A percentile compares a stretch with the other conserved stretches of the same genome.
Conservation (phyloP, 306 rosid species). For the Adenanthera pavonina region DNA sequence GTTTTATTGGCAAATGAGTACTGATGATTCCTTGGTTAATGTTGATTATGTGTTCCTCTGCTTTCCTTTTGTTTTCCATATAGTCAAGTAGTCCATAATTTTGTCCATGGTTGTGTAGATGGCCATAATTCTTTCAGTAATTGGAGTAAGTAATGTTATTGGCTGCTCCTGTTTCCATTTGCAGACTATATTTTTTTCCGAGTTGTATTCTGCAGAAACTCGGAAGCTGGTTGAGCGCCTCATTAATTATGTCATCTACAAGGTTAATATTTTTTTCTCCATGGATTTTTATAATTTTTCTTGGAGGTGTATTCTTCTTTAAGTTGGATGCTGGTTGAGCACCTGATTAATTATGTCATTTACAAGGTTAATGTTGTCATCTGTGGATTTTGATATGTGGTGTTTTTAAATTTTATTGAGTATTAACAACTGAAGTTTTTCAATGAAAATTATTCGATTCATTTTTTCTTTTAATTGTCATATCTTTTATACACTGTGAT, state of each 20-base stretch:
- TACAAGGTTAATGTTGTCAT: conserved; percentile 67
- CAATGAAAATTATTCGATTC: conserved; percentile 3
- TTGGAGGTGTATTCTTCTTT: conserved; percentile 77
- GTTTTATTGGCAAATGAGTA: conserved; percentile 7
- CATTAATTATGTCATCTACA: conserved; percentile 85
- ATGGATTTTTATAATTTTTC: conserved; percentile 50
- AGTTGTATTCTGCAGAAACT: conserved; percentile 84
- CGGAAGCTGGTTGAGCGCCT: conserved; percentile 85
- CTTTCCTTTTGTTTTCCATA: not conserved
- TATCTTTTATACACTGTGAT: conserved; percentile 1
- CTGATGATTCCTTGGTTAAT: not conserved
- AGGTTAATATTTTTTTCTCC: conserved; percentile 57
- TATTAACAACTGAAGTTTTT: not conserved
- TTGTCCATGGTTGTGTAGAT: conserved; percentile 14
- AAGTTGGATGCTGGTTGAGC: conserved; percentile 70
- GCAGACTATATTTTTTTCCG: conserved; percentile 87
- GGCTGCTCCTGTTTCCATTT: conserved; percentile 37
- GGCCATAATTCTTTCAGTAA: not conserved
- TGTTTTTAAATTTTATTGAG: conserved; percentile 14
- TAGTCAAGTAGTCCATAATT: conserved; percentile 11
- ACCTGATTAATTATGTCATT: conserved; percentile 75
- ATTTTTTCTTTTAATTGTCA: not conserved
- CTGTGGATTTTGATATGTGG: not conserved
- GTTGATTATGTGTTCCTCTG: conserved; percentile 9
- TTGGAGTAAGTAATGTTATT: conserved; percentile 26